Evolutionary conservation across 345 rosid species (phyloP), one percentile per base, ranked within the genome.

Genomic region (Schrenkiella parvula): DNA sequence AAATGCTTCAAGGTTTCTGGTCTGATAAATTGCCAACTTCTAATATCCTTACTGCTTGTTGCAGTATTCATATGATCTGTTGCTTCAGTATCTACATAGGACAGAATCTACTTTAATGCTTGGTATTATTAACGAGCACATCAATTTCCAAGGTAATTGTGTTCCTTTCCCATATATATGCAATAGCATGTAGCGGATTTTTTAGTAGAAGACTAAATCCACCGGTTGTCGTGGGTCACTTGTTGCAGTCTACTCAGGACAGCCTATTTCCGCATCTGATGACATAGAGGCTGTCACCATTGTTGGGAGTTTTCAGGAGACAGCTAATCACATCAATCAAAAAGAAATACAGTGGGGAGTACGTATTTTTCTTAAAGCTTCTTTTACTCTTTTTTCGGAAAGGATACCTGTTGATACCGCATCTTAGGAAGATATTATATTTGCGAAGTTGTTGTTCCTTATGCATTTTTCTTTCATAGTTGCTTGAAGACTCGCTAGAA

Each of bases 281-380:
- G 98, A 92, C 69, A 72, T 86, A 43, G 97, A 93, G 66, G 86
- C 81, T 79, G 91, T 92, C 70, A 83, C 88, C 26, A 84, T 87
- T 66, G 80, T 90, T 44, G 96, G 92, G 64, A 82, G 89, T 70
- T 85, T 78, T 53, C 92, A 86, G 77, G 97, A 87, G 47, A 74
- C 82, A 22, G 91, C 93, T 70, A 80, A 81, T 80, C 83, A 82
- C 82, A 78, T 87, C 70, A 93, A 86, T 76, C 88, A 85, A 78
- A 93, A 84, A 77, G 98, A 89, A 83, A 83, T 91, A 74, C 95
- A 80, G 61, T 87, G 95, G 96, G 96, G 96, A 79, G 97, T 91
- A 76, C 57, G 97, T 84, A 47, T 2, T 48, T 54, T 47, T 5
- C 54, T 2, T 28, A 32, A 47, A 47, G 54, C 37, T 63, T 29